Base-by-base conservation (phyloP, 1,139 yeast genomes). In the Debaryomycetaceae sp. region DNA sequence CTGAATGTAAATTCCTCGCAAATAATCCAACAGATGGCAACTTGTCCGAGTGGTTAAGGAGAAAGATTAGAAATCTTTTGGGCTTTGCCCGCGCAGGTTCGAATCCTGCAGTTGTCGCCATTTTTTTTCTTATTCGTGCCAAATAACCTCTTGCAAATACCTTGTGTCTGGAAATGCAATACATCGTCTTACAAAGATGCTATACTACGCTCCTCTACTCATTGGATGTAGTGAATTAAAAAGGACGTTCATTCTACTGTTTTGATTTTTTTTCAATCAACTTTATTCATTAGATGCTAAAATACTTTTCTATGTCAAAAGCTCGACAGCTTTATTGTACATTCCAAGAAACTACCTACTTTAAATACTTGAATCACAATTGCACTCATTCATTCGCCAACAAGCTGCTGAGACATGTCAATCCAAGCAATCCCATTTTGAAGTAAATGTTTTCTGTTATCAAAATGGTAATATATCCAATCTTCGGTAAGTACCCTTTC, bases 401-500 rank as follows among this genome's bases (percentile, higher is more conserved):
- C 35, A 83, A 58, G 6, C 84, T 71, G 5, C 84, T 73, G 22
- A 88, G 46, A 5, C 84, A 87, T 67, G 88, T 74, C 38, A 83
- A 59, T 1, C 87, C 96, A 53, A 89, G 67, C 57, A 88, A 65
- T 1, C 83, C 83, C 55, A 78, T 84, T 59, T 86, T 84, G 65
- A 87, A 81, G 59, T 86, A 87, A 43, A 78, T 78, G 58, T 89
- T 89, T 60, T 95, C 99, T n/a, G 96, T 87, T 54, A 93, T 80
- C 58, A 91, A 76, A 48, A 93, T 91, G 2, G 99, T 95, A 8
- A 91, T 78, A 58, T 93, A 93, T 0, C 99, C 99, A 20, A 91
- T 74, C 55, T 78, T 80, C n/a, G 99, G 99, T 47, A 93, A 69
- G 60, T 90, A 93, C 1, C 86, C 98, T 65, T 84, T 85, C 27